Base-by-base conservation (phyloP, 2,329 filamentous ascomycete species). In the Trichoderma hamatum region DNA sequence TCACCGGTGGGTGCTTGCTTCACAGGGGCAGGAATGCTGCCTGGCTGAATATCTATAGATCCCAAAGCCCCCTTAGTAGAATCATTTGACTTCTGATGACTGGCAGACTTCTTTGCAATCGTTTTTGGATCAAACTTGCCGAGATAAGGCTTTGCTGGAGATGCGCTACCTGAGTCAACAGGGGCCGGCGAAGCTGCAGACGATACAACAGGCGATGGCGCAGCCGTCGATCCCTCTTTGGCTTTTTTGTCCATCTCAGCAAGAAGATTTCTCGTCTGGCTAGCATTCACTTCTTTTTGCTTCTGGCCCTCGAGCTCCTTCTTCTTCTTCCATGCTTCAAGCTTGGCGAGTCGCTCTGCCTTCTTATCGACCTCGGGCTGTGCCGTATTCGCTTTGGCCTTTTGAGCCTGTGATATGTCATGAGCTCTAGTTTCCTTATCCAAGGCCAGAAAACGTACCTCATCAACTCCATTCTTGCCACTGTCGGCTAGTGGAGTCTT, bases 301-400 rank as follows among this genome's bases (percentile, higher is more conserved):
- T 92, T 92, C 71, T 86, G 87, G 74, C 90, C 90, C 73, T 90
- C 90, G 76, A 89, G 89, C 72, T 93, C 92, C 77, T 93, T 90
- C 80, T 94, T 95, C 80, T 93, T 92, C 81, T 97, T 97, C 94
- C 94, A 97, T 69, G 92, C 92, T 78, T 95, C 92, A 32, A 97
- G 82, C 77, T 93, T 94, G 32, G 92, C 92, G 54, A 94, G 84
- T 71, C 92, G 85, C 78, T 95, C 92, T 61, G 90, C 91, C 78
- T 94, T 93, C 67, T 80, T 93, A 61, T 93, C 89, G 71, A 88
- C 87, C 74, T 93, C 92, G 34, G 87, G 84, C 75, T 89, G 89
- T 21, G 80, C 80, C 55, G 83, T 80, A 65, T 84, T 77, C 67
- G 84, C 36, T 49, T 77, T 76, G 49, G 72, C 70, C 76, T 89